phyloP scores from a whole-genome alignment of 306 rosid species.

The Citrullus mucosospermus region DNA sequence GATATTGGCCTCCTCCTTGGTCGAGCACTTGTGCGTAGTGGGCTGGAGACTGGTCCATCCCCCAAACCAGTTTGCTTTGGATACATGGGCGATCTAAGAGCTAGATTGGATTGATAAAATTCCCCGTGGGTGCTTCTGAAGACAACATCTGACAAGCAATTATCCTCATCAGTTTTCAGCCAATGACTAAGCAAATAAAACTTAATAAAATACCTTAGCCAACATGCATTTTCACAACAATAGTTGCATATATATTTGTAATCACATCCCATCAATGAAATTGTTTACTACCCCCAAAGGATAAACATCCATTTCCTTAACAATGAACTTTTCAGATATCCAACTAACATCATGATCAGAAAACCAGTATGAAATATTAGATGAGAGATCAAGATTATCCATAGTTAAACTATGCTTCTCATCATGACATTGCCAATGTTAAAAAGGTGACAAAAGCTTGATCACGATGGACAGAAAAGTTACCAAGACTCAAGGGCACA shows the following conservation, averaged over 20 bases:
- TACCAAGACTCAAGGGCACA: not conserved
- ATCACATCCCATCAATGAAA: not conserved
- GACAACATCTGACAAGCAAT: not conserved
- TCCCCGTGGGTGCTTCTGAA: not conserved
- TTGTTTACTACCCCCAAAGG: not conserved
- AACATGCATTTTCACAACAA: not conserved
- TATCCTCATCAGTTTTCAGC: not conserved
- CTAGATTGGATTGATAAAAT: conserved; percentile 17
- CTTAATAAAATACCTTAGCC: not conserved
- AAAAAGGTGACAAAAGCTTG: not conserved
- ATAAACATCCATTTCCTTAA: not conserved
- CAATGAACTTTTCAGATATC: not conserved
- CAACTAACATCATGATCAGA: not conserved
- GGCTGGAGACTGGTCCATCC: conserved; percentile 42
- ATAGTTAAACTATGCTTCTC: not conserved
- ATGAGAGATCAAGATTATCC: not conserved
- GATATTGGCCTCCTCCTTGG: conserved; percentile 38
- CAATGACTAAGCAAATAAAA: not conserved
- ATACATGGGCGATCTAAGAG: conserved; percentile 30
- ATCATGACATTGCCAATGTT: not conserved
- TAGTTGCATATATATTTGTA: not conserved
- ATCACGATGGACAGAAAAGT: not conserved
- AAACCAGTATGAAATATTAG: not conserved
- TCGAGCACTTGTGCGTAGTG: conserved; percentile 71
- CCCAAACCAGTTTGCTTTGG: conserved; percentile 48